Base-by-base conservation (phyloP, 441 rosid species). In the Iberis amara region DNA sequence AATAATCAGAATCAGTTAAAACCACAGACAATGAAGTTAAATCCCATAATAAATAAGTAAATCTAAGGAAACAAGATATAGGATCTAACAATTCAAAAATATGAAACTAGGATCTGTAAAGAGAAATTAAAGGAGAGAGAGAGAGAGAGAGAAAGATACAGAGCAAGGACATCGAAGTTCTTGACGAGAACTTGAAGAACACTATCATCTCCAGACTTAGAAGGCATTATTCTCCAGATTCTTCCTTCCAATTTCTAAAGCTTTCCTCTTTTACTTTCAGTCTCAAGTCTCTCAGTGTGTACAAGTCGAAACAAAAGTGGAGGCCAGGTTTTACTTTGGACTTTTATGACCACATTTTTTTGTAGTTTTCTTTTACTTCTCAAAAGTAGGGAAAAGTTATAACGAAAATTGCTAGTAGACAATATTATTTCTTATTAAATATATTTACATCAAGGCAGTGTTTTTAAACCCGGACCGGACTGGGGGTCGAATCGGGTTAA, bases 111-210 rank as follows among this genome's bases (percentile, higher is more conserved):
- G 47, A 64, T 53, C 35, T 38, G 44, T 27, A 32, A 47, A 7
- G 2, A 41, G 7, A 28, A 53, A 12, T 35, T 23, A 6, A 41
- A n/a, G 6, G 15, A 21, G 23, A 14, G 27, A 11, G 15, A 55
- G 61, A 51, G 6, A 4, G 48, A 8, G 41, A 42, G 15, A 46
- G 45, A 33, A 10, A 49, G 0, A 11, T 72, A 85, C 97, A 85
- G 76, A 56, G 97, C 91, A 78, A 90, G 88, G 69, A 90, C 88
- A 71, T 90, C 97, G 32, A 90, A 82, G 83, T 85, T 87, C 68
- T 81, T 81, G 51, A 72, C 69, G 59, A 87, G 73, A 65, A 90
- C 85, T 75, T 79, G 85, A 46, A 90, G 79, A 50, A 87, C 81
- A 77, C 72, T 82, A 53, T 65, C 69, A 57, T 65, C 69, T 53